These are phyloP conservation scores for Neofusicoccum kwambonambiense DNA, from an alignment of 2,329 filamentous ascomycete species.

Conservation along the genomic window DNA sequence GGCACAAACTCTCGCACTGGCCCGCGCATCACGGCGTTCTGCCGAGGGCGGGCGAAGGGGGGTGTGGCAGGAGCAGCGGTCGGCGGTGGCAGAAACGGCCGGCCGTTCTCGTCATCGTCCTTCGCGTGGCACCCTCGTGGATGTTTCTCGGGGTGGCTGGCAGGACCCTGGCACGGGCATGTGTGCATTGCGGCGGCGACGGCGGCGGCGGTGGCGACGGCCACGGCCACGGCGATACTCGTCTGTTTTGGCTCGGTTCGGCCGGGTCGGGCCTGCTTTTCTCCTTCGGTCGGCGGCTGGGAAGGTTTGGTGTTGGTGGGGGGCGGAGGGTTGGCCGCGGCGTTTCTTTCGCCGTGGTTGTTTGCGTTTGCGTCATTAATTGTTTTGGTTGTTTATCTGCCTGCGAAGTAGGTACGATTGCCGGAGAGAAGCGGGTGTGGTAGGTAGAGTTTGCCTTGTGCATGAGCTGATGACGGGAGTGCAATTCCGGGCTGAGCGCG, in stretches of 20 bases:
- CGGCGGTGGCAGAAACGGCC: background rate
- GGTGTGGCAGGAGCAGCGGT: too few species aligned
- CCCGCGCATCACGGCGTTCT: background rate
- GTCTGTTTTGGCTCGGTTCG: background rate
- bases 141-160: background rate
- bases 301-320: background rate
- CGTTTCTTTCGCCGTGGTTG: background rate
- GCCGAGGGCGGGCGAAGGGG: background rate
- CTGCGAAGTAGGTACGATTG: background rate
- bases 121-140: slow-evolving; percentile 7
- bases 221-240: background rate
- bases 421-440: background rate
- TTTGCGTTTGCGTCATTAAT: background rate
- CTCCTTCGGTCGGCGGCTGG: background rate
- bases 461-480: background rate
- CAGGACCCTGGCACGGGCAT: too few species aligned
- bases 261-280: slow-evolving; percentile 13
- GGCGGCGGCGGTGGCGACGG: too few species aligned
- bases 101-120: background rate
- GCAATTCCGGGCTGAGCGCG: background rate
- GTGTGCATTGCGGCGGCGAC: too few species aligned
- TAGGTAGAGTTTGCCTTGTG: background rate
- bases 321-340: background rate
- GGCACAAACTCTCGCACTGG: too few species aligned
- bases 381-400: background rate